Evolutionary conservation across 306 rosid species (phyloP).

Genomic region (Rosa rugosa): DNA sequence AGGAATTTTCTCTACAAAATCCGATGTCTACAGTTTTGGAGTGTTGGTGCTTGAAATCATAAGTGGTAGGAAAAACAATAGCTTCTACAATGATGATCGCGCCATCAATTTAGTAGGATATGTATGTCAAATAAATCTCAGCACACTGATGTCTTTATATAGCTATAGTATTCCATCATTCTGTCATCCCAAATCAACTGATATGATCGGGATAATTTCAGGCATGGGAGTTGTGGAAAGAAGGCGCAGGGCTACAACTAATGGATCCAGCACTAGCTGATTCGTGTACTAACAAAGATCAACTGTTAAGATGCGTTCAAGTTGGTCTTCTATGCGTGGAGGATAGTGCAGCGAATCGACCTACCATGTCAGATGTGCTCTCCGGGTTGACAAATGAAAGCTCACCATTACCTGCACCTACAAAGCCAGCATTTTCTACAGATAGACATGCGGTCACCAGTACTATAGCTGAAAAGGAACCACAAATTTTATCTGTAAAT

Average conservation of each 20-base stretch:
- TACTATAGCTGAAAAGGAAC: background rate
- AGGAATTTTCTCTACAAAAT: slow-evolving; percentile 30
- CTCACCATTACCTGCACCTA: slow-evolving; percentile 21
- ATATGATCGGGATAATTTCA: background rate
- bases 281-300: slow-evolving; percentile 1
- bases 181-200: background rate
- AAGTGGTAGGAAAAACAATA: slow-evolving; percentile 27
- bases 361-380: slow-evolving; percentile 24
- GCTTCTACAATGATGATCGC: slow-evolving; percentile 1
- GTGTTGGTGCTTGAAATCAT: slow-evolving; percentile 34
- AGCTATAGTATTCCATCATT: background rate
- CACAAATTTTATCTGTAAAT: background rate
- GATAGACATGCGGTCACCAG: background rate
- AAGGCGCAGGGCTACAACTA: background rate
- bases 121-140: slow-evolving; percentile 7
- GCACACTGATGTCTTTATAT: background rate
- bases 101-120: slow-evolving; percentile 32
- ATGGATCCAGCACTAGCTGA: slow-evolving; percentile 18
- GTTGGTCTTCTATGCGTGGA: slow-evolving; percentile 17
- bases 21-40: slow-evolving; percentile 29
- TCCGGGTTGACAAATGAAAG: slow-evolving; percentile 25
- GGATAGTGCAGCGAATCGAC: slow-evolving; percentile 24
- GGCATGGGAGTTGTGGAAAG: slow-evolving; percentile 33
- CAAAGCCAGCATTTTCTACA: slow-evolving; percentile 31
- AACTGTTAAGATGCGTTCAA: slow-evolving; percentile 28